A percentile compares a stretch with the other conserved stretches of the same genome.
Evolutionary conservation across 345 rosid genomes (phyloP).

Genomic region (Salix brachista): DNA sequence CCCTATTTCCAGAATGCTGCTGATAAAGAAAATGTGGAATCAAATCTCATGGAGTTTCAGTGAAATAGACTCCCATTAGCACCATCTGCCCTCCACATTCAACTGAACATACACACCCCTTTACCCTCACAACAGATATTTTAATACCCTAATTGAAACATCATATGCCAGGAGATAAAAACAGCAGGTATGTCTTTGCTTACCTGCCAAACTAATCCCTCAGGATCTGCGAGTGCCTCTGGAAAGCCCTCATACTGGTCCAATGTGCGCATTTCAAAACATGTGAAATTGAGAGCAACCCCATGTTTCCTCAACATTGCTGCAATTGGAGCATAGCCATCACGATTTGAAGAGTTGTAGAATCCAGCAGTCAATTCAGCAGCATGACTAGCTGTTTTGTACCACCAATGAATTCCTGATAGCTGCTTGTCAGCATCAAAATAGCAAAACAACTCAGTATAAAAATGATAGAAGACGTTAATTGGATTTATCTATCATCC

Average conservation of each 20-base stretch:
- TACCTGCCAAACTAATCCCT: slow-evolving; percentile 89
- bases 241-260: slow-evolving; percentile 55
- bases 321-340: slow-evolving; percentile 76
- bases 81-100: background rate
- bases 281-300: slow-evolving; percentile 62
- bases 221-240: slow-evolving; percentile 69
- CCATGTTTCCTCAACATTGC: slow-evolving; percentile 71
- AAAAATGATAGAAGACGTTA: background rate
- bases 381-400: slow-evolving; percentile 90
- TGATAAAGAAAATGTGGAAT: background rate
- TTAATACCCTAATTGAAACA: background rate
- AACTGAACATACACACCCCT: background rate
- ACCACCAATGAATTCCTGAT: slow-evolving; percentile 95
- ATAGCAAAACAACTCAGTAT: slow-evolving; percentile 2
- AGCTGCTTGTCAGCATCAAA: slow-evolving; percentile 57
- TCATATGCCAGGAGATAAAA: background rate
- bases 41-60: background rate
- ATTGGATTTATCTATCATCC: background rate
- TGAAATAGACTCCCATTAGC: background rate
- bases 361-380: slow-evolving; percentile 91
- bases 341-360: slow-evolving; percentile 82
- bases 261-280: slow-evolving; percentile 47
- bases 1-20: background rate
- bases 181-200: background rate
- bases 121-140: background rate